Base-by-base conservation (phyloP, 208 protist species). In the Trypanosoma platydactyli region DNA sequence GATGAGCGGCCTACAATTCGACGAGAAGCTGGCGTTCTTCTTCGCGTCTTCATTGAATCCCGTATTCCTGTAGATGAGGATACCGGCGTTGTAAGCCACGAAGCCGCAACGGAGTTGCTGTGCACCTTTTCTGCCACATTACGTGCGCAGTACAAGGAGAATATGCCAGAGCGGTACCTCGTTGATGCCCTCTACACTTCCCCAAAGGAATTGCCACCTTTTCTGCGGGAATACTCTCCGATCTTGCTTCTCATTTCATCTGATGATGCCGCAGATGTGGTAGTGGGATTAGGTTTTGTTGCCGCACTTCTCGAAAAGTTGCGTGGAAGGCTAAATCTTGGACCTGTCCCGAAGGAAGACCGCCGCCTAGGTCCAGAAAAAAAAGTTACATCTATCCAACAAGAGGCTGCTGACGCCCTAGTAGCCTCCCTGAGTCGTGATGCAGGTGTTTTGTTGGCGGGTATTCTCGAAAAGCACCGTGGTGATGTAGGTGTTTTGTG, bases 1-100 rank as follows among this genome's bases (percentile, higher is more conserved):
- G 89, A 95, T 63, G 91, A 97, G 70, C 87, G 89, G n/a, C 83
- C 86, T 20, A 91, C 79, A 11, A 83, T 97, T 44, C 86, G 91
- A 1, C 71, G 74, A 13, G 91, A 90, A 44, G 88, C 89, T 7
- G 91, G 91, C 15, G 68, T 89, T 20, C 77, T 97, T 40, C 78
- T 97, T 25, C 86, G 86, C 64, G 86, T 89, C 0, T 96, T 94
- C 62, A 85, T 96, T 45, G 79, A 94, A 71, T 85, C 81, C 73
- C 86, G 88, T 49, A 79, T 73, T n/a, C 33, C 80, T 38, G 67
- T 70, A 22, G 73, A 71, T 20, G 86, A 84, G 71, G 74, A 80
- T n/a, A 80, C 64, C 33, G 80, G 84, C 45, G 74, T 59, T 50
- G 81, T 71, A 35, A 76, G 85, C 64, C 33, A 82, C 0, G 68